Evolutionary conservation across 176 grass and related monocot genomes (phyloP).

Genomic region (Neostapfia colusana): DNA sequence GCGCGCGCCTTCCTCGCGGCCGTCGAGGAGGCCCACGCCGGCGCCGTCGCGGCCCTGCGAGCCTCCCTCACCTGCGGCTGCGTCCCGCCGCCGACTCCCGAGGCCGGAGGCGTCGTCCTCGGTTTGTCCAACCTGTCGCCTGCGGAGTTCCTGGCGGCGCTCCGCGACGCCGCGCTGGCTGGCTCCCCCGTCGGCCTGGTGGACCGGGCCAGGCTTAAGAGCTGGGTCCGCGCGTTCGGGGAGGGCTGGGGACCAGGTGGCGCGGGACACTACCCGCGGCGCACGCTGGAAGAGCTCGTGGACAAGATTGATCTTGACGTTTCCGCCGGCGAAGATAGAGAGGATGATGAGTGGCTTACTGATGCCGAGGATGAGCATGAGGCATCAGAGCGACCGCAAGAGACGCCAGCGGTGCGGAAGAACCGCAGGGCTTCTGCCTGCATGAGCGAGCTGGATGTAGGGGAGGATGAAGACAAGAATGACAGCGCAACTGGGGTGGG

Average conservation of each 20-base stretch:
- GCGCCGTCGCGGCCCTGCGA: background rate
- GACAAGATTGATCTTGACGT: conserved; percentile 86
- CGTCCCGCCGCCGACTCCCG: background rate
- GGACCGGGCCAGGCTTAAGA: conserved; percentile 49
- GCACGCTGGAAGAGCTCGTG: conserved; percentile 40
- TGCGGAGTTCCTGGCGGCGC: conserved; percentile 48
- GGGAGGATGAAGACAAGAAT: background rate
- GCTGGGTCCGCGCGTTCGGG: conserved; percentile 52
- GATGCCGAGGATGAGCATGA: background rate
- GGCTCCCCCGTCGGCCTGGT: conserved; percentile 22
- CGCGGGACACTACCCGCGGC: conserved; percentile 40
- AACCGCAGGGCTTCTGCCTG: background rate
- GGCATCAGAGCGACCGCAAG: background rate
- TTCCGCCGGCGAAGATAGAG: conserved; percentile 35
- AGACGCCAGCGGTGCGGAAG: conserved; percentile 12
- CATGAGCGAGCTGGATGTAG: conserved; percentile 4
- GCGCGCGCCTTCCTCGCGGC: conserved; percentile 26
- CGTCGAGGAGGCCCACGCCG: conserved; percentile 28
- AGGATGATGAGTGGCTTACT: conserved; percentile 13
- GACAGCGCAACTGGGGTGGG: background rate
- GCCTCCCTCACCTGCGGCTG: conserved; percentile 8
- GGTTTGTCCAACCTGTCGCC: conserved; percentile 44
- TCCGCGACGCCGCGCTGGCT: conserved; percentile 47
- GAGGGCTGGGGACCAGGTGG: conserved; percentile 47
- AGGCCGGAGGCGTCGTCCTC: background rate